These are phyloP conservation scores for Magnusiomyces suaveolens DNA, from an alignment of 1,139 yeast genomes.

Conservation along the genomic window DNA sequence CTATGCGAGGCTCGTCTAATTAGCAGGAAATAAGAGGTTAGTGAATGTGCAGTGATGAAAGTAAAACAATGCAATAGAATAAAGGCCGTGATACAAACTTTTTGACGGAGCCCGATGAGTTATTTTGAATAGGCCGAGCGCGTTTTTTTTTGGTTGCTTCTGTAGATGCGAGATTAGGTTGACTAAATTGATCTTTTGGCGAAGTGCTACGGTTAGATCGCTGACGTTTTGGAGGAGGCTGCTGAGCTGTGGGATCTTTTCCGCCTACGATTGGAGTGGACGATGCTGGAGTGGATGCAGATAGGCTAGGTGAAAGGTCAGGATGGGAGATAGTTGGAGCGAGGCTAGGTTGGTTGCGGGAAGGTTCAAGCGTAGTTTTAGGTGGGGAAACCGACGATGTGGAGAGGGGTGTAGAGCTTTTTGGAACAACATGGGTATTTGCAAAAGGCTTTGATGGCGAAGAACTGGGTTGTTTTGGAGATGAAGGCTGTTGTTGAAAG, in stretches of 20 bases:
- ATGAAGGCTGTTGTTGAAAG: too few relatives aligned
- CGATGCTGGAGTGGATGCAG: not conserved
- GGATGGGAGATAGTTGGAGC: not conserved
- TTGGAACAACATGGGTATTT: too few relatives aligned
- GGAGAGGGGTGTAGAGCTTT: too few relatives aligned
- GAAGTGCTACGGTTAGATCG: not conserved
- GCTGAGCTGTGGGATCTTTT: not conserved
- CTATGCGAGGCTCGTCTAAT: not conserved
- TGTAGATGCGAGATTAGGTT: not conserved
- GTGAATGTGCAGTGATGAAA: not conserved
- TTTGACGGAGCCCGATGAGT: not conserved
- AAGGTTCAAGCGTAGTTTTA: too few relatives aligned
- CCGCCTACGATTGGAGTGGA: not conserved
- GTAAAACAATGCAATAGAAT: not conserved
- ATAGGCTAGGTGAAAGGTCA: not conserved
- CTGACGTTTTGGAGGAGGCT: not conserved
- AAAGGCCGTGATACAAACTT: not conserved
- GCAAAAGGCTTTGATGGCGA: too few relatives aligned
- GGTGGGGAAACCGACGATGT: too few relatives aligned
- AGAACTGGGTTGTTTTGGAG: too few relatives aligned
- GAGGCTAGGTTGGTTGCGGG: not conserved
- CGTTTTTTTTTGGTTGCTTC: not conserved
- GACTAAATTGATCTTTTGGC: not conserved
- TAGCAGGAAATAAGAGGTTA: not conserved
- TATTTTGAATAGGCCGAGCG: not conserved